Conservation (phyloP, 176 grass and related monocot species). For the Lolium perenne region DNA sequence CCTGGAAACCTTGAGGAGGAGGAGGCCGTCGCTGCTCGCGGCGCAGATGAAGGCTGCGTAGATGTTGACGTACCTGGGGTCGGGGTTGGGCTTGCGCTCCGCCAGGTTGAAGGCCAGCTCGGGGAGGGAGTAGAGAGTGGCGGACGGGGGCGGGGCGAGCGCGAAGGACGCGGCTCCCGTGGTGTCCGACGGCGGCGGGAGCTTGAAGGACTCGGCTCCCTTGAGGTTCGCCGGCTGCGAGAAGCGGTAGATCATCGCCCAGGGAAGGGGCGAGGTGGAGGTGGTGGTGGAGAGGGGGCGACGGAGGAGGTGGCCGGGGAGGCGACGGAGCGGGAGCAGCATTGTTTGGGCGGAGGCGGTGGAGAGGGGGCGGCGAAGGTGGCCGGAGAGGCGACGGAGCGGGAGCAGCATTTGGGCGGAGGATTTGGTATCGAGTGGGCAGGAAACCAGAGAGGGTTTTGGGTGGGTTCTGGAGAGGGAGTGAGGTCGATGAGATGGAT, state of each 20-base stretch:
- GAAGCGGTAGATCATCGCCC: not conserved
- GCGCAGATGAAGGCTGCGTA: not conserved
- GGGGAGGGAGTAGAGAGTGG: constrained; percentile 6
- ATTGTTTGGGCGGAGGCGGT: not conserved
- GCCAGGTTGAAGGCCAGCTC: not conserved
- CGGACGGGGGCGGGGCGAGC: not conserved
- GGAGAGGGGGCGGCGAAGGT: not conserved
- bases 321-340: not conserved
- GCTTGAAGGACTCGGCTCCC: not conserved
- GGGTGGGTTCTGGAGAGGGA: too few relatives aligned
- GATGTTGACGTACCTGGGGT: not conserved
- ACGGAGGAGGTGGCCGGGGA: not conserved
- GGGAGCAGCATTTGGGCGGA: not conserved
- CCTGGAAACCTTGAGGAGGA: not conserved
- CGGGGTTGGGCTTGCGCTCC: not conserved
- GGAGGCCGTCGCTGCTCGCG: not conserved
- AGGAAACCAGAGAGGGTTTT: too few relatives aligned
- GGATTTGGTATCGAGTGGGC: too few relatives aligned
- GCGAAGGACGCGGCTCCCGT: not conserved
- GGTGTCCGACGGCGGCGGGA: not conserved
- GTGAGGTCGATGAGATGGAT: too few relatives aligned
- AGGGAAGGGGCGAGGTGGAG: not conserved
- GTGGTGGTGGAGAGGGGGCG: not conserved
- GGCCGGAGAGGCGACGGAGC: not conserved
- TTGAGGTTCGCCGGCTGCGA: not conserved